Evolutionary conservation across 164 flowering plant genomes (phyloP), one percentile per base, ranked within the genome.

Genomic region (Magnolia changhungtana): DNA sequence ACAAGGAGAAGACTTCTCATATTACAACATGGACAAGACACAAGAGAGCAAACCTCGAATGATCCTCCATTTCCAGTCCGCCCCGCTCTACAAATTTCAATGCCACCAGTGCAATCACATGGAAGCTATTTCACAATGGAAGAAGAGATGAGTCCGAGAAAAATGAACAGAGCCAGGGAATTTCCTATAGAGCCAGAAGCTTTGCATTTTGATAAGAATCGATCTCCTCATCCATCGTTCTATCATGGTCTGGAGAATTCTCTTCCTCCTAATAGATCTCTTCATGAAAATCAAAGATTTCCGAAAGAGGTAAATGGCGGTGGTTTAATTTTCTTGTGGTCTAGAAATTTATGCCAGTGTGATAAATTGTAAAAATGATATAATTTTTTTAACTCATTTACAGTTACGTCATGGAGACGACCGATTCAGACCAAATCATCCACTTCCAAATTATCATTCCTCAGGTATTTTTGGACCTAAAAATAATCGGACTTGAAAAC

Each of bases 1-100:
- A 96, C 97, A 77, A 87, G 99, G 86, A 88, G 99, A 81, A 84
- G 99, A 85, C 95, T 94, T 72, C 92, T 96, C 23, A 96, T 96
- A 67, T 83, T 96, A 88, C 99, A 94, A 74, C 99, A 96, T 85
- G 99, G 99, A 69, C 93, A 88, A 80, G 99, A 96, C 84, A 81
- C 75, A 31, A 88, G 98, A 82, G 99, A 94, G 24, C 85, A 78
- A 8, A 63, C 81, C 58, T 67, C 89, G n/a, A 81, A 70, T 81
- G 97, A 94, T 75, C 84, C 77, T 75, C 80, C 93, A 23, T 86
- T 91, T 84, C 90, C 98, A 55, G 88, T 75, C 24, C 87, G 90
- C 77, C 86, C 96, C 24, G 82, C 93, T 64, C 27, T 84, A 55
- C 94, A 86, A 84, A 88, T 85, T 74, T 50, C 96, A 50, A 82